Conservation (phyloP, 129 eudicot species). For the Kitagawia praeruptora region DNA sequence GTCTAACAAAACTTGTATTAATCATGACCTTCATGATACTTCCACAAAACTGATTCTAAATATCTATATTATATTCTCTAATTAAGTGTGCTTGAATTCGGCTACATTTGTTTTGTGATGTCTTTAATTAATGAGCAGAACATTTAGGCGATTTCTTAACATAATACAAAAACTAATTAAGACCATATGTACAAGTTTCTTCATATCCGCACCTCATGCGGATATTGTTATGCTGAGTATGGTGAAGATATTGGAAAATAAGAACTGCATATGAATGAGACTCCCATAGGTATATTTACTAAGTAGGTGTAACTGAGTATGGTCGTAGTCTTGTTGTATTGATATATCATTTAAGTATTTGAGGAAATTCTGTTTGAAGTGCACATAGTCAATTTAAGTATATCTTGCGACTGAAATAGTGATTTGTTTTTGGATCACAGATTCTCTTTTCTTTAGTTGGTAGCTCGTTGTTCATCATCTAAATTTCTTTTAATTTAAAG, state of each 20-base stretch:
- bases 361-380: background rate
- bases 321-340: background rate
- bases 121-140: background rate
- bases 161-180: background rate
- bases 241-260: background rate
- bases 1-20: background rate
- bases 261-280: background rate
- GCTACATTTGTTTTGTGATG: background rate
- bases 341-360: background rate
- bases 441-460: background rate
- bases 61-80: background rate
- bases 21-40: background rate
- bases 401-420: background rate
- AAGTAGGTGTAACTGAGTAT: background rate
- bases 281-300: background rate
- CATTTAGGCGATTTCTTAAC: background rate
- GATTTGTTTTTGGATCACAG: background rate
- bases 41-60: background rate
- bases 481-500: background rate
- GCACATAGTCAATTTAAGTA: background rate
- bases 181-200: background rate
- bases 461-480: background rate
- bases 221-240: background rate
- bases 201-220: background rate
- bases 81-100: background rate